A percentile compares a stretch with the other conserved stretches of the same genome.
Evolutionary conservation across 2,329 filamentous ascomycete genomes (phyloP).

Genomic region (Penicillium sp.): DNA sequence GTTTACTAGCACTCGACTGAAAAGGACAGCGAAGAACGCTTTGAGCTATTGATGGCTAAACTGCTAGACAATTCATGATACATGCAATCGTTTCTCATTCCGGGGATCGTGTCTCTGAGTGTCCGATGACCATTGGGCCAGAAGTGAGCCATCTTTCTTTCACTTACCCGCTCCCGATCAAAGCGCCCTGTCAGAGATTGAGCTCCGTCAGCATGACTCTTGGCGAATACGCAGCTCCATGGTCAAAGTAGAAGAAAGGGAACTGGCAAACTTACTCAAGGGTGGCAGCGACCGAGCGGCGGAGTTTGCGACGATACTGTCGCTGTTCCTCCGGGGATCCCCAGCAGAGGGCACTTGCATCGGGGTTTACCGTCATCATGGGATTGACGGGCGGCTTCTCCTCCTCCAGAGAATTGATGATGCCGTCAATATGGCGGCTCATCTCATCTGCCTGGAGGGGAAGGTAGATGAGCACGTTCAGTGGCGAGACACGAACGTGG

Average conservation of each 20-base stretch:
- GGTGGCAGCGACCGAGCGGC: slow-evolving; percentile 67
- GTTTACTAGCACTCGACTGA: not conserved
- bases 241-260: not conserved
- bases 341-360: slow-evolving; percentile 87
- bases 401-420: slow-evolving; percentile 82
- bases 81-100: not conserved
- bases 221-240: not conserved
- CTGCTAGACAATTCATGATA: not conserved
- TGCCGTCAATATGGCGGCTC: slow-evolving; percentile 77
- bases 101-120: not conserved
- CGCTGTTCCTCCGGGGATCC: slow-evolving; percentile 77
- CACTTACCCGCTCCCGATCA: not conserved
- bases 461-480: slow-evolving; percentile 82
- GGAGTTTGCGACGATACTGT: slow-evolving; percentile 77
- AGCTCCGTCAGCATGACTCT: not conserved
- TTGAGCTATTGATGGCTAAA: not conserved
- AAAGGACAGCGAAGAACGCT: not conserved
- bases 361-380: slow-evolving; percentile 79
- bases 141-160: not conserved
- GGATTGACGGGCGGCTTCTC: slow-evolving; percentile 88
- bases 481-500: slow-evolving; percentile 80
- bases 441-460: slow-evolving; percentile 73
- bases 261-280: slow-evolving; percentile 24
- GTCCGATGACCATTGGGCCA: not conserved
- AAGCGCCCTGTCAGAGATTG: not conserved